Evolutionary conservation across 2,329 filamentous ascomycete genomes (phyloP).

Genomic region (Leptographium lundbergii): DNA sequence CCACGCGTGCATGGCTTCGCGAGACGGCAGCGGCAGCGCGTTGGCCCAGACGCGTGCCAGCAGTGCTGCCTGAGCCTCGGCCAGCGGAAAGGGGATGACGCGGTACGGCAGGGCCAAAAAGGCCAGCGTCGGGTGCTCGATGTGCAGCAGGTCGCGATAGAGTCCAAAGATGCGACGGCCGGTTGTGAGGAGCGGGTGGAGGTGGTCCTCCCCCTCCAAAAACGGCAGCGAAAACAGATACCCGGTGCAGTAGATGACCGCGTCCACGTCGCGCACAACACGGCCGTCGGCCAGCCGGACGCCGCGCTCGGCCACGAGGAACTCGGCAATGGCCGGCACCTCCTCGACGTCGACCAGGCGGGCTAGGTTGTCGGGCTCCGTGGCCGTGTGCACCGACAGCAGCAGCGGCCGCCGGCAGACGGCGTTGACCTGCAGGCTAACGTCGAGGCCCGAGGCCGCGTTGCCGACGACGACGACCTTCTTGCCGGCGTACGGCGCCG

Average conservation of each 20-base stretch:
- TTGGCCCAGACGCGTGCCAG: constrained; percentile 69
- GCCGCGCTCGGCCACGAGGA: constrained; percentile 37
- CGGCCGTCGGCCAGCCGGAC: constrained; percentile 53
- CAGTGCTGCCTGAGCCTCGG: constrained; percentile 67
- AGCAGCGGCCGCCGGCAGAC: constrained; percentile 49
- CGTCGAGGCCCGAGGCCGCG: constrained; percentile 72
- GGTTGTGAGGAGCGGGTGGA: constrained; percentile 38
- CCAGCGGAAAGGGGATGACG: constrained; percentile 76
- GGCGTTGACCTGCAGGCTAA: constrained; percentile 60
- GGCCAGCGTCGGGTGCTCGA: constrained; percentile 61
- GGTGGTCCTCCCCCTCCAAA: constrained; percentile 18
- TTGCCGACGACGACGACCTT: constrained; percentile 80
- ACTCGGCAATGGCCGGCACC: constrained; percentile 46
- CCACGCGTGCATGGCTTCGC: constrained; percentile 56
- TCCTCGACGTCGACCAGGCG: constrained; percentile 34
- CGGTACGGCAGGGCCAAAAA: constrained; percentile 67
- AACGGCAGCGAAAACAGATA: constrained; percentile 83
- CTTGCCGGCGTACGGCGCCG: constrained; percentile 49
- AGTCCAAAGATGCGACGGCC: constrained; percentile 59
- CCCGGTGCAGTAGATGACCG: constrained; percentile 76
- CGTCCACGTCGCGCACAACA: constrained; percentile 56
- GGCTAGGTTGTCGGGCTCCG: constrained; percentile 29
- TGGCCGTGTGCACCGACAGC: constrained; percentile 45
- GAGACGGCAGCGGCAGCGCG: constrained; percentile 49
- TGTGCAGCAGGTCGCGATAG: constrained; percentile 71